phyloP scores from a whole-genome alignment of 2,329 filamentous ascomycete species.

The Botrytis elliptica region DNA sequence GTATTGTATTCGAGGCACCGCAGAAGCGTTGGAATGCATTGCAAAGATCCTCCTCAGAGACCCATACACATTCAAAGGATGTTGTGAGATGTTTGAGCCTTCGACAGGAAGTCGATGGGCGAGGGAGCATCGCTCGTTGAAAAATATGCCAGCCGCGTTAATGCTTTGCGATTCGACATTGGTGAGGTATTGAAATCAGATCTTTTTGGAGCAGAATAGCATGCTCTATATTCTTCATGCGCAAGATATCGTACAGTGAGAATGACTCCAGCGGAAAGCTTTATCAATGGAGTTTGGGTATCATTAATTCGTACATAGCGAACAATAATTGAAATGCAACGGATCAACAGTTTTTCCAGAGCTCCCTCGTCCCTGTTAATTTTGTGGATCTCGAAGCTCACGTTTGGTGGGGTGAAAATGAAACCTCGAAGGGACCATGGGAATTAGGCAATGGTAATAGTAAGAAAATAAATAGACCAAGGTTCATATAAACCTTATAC shows the following conservation, averaged over 20 bases:
- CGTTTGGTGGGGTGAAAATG: conserved; percentile 7
- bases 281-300: neutral
- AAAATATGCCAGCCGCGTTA: conserved; percentile 13
- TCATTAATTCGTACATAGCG: neutral
- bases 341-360: conserved; percentile 14
- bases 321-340: neutral
- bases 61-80: conserved; percentile 52
- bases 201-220: neutral
- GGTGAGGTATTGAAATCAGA: neutral
- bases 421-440: neutral
- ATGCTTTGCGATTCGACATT: conserved; percentile 21
- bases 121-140: conserved; percentile 46
- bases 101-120: conserved; percentile 50
- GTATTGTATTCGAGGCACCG: conserved; percentile 35
- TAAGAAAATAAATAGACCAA: neutral
- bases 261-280: neutral
- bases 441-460: neutral
- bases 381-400: neutral
- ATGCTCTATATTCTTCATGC: neutral
- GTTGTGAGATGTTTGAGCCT: conserved; percentile 45
- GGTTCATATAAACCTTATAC: conserved; percentile 6
- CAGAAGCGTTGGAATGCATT: conserved; percentile 50
- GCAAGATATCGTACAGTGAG: neutral
- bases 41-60: conserved; percentile 56
- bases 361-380: neutral